A percentile compares a stretch with the other conserved stretches of the same genome.
Conservation (phyloP, 2,329 filamentous ascomycete genomes). For the Epichloe coenophiala region DNA sequence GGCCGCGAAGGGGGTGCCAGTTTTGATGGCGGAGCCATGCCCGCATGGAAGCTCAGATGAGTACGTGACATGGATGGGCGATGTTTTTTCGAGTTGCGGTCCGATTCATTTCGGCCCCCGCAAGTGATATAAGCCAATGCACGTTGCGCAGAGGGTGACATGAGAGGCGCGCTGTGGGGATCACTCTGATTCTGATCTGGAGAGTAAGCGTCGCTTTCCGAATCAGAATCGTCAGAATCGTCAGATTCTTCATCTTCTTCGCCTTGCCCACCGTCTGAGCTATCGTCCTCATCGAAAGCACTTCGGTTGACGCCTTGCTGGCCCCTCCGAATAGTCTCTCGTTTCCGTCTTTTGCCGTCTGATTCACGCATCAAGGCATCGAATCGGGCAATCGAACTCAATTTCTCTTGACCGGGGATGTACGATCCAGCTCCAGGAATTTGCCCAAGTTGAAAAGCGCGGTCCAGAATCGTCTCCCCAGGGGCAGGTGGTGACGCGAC, state of each 20-base stretch:
- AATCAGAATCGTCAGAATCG: constrained; percentile 23
- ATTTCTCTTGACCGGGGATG: constrained; percentile 44
- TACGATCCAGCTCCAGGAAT: constrained; percentile 47
- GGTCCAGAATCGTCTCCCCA: constrained; percentile 53
- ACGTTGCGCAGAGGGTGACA: constrained; percentile 32
- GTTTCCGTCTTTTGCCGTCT: constrained; percentile 35
- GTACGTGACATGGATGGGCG: constrained; percentile 18
- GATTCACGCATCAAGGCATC: constrained; percentile 51
- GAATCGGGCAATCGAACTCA: constrained; percentile 51
- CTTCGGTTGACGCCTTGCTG: constrained; percentile 28
- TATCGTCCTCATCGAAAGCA: constrained; percentile 37
- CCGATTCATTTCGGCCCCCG: constrained; percentile 24
- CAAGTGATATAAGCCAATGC: constrained; percentile 37
- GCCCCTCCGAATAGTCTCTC: constrained; percentile 20
- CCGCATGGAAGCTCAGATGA: constrained; percentile 19
- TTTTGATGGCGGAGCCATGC: constrained; percentile 8
- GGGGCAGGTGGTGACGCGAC: constrained; percentile 38
- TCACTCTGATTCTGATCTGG: constrained; percentile 16
- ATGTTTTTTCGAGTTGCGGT: constrained; percentile 17
- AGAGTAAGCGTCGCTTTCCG: constrained; percentile 26
- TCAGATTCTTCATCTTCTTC: constrained; percentile 17
- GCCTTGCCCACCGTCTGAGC: constrained; percentile 25
- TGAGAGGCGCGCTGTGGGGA: constrained; percentile 16
- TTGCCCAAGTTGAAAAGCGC: constrained; percentile 49
- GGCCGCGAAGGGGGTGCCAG: constrained; percentile 25